Evolutionary conservation across 441 rosid species (phyloP).

Genomic region (Arabidopsis hybrid): DNA sequence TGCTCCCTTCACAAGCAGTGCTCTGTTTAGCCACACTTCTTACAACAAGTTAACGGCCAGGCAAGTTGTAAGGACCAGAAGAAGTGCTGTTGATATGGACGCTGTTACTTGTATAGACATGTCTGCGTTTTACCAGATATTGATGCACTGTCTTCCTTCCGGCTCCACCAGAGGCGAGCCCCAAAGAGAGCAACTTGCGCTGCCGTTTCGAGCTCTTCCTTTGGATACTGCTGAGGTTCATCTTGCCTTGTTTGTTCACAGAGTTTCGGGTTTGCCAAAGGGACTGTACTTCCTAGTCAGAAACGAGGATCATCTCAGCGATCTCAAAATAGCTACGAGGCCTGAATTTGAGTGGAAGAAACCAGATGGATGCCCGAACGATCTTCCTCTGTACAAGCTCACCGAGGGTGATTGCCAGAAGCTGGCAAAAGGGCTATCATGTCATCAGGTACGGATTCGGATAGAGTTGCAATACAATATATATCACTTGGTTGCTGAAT

Average conservation of each 20-base stretch:
- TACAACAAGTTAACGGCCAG: slow-evolving; percentile 58
- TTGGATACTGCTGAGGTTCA: slow-evolving; percentile 91
- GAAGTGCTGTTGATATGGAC: slow-evolving; percentile 94
- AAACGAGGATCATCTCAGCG: slow-evolving; percentile 73
- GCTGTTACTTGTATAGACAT: slow-evolving; percentile 65
- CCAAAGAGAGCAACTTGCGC: slow-evolving; percentile 62
- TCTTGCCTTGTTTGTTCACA: slow-evolving; percentile 83
- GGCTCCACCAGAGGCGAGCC: slow-evolving; percentile 57
- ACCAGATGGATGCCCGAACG: slow-evolving; percentile 81
- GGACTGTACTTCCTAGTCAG: slow-evolving; percentile 89
- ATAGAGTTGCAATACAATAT: not conserved
- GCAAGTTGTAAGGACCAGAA: slow-evolving; percentile 76
- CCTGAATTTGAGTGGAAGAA: slow-evolving; percentile 73
- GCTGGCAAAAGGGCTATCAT: slow-evolving; percentile 73
- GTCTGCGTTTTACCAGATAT: slow-evolving; percentile 73
- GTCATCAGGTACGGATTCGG: slow-evolving; percentile 69
- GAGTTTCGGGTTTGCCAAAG: slow-evolving; percentile 67
- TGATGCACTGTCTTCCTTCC: slow-evolving; percentile 86
- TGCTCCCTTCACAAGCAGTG: slow-evolving; percentile 58
- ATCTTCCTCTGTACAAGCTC: slow-evolving; percentile 77
- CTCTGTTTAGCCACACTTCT: slow-evolving; percentile 49
- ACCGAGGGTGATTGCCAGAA: slow-evolving; percentile 62
- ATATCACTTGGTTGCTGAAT: slow-evolving; percentile 1
- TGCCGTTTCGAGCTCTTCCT: slow-evolving; percentile 79
- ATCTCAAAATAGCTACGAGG: slow-evolving; percentile 61